phyloP scores from a whole-genome alignment of 2,329 filamentous ascomycete species.

The Monilinia fructicola region DNA sequence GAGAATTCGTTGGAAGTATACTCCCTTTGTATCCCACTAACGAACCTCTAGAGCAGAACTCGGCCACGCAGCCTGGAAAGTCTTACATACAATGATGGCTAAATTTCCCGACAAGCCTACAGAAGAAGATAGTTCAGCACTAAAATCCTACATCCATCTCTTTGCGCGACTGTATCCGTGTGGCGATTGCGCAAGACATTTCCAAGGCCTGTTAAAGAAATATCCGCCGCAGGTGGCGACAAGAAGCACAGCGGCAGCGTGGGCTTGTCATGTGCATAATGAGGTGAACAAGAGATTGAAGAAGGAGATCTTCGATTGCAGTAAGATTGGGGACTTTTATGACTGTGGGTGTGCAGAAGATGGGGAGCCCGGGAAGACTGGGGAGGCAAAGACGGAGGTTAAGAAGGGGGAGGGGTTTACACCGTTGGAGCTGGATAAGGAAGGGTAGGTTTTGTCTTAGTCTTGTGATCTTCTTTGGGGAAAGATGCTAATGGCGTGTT shows the following conservation, averaged over 20 bases:
- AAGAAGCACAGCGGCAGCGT: slow-evolving; percentile 63
- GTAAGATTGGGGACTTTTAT: slow-evolving; percentile 68
- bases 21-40: slow-evolving; percentile 24
- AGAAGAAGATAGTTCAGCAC: slow-evolving; percentile 59
- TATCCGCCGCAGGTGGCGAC: slow-evolving; percentile 66
- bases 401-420: slow-evolving; percentile 36
- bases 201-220: slow-evolving; percentile 59
- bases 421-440: slow-evolving; percentile 39
- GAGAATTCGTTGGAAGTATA: neutral
- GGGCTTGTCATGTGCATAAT: slow-evolving; percentile 69
- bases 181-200: slow-evolving; percentile 68
- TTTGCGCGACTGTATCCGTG: slow-evolving; percentile 70
- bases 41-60: slow-evolving; percentile 50
- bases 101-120: slow-evolving; percentile 67
- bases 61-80: slow-evolving; percentile 67
- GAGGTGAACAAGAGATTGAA: slow-evolving; percentile 63
- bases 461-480: neutral
- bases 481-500: slow-evolving; percentile 27
- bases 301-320: slow-evolving; percentile 64
- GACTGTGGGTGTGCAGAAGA: slow-evolving; percentile 72
- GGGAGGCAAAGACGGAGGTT: slow-evolving; percentile 31
- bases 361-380: slow-evolving; percentile 46
- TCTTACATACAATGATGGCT: slow-evolving; percentile 69
- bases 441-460: slow-evolving; percentile 32
- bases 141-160: slow-evolving; percentile 64